Evolutionary conservation across 2,329 filamentous ascomycete species (phyloP), one percentile per base, ranked within the genome.

Genomic region (Pseudodiploospora longispora): DNA sequence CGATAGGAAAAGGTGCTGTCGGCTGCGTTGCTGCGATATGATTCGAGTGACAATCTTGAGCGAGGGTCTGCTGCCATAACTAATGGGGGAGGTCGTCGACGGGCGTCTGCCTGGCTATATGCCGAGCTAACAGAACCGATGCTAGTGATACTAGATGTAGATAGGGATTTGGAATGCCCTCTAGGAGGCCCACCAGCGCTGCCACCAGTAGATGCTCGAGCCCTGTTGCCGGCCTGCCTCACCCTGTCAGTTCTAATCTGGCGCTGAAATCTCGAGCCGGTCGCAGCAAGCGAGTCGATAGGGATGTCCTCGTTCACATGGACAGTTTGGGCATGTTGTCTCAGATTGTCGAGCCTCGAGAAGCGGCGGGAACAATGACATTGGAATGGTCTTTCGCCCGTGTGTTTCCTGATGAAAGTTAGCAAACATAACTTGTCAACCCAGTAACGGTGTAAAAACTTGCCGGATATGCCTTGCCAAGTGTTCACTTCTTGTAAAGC

Each of bases 271-370:
- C 91, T 77, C 6, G 90, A 95, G 27, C 90, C 89, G 2, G 87
- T 93, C 4, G 91, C 93, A 10, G 93, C 93, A 19, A 97, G 76
- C 1, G 93, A 97, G 62, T 96, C 89, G 35, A 83, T 82, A 4
- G 93, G 93, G 31, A 98, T 98, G 46, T 96, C 89, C 62, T 97
- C 93, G 62, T 97, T 96, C 46, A 95, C 86, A 62, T 98, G 93
- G 1, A 98, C 93, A 0, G 93, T 97, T 64, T 96, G 90, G 37
- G 93, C 93, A 72, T 98, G 93, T 61, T 98, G 93, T 47, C 93
- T 82, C 41, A 98, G 71, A 59, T 98, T 98, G 64, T 98, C 91
- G 38, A 97, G 76, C 40, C 91, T 80, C 7, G 93, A 97, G 62
- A 98, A 98, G 44, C 89, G 80, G 41, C 93, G 80, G 3, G 85